phyloP scores from a whole-genome alignment of 2,329 filamentous ascomycete genomes.

The Microascus cirrosus region DNA sequence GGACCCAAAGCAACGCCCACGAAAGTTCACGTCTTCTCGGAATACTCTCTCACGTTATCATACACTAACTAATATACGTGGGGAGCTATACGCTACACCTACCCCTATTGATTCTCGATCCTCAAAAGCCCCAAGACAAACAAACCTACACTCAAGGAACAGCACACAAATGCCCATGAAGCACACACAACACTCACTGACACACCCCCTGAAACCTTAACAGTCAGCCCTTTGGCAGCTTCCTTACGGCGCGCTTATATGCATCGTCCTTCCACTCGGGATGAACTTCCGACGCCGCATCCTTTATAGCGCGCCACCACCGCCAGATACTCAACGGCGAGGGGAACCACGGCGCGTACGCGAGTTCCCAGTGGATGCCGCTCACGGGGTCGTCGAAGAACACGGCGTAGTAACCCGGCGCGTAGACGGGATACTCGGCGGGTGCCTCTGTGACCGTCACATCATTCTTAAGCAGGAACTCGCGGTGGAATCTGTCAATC shows the following conservation, averaged over 20 bases:
- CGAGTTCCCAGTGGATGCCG: neutral
- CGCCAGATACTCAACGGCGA: neutral
- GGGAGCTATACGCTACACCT: too few relatives aligned
- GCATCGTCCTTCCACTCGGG: neutral
- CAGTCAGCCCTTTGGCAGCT: neutral
- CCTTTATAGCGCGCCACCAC: neutral
- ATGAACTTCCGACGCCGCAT: neutral
- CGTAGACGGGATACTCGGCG: neutral
- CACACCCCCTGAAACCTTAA: neutral
- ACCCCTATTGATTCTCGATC: too few relatives aligned
- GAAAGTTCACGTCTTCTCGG: too few relatives aligned
- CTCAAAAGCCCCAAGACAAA: too few relatives aligned
- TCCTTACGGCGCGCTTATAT: neutral
- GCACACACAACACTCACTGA: neutral
- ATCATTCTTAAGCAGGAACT: neutral
- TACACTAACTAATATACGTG: too few relatives aligned
- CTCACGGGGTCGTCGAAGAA: neutral
- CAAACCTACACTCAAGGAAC: too few relatives aligned
- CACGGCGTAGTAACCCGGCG: neutral
- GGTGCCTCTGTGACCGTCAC: neutral
- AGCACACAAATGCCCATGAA: neutral
- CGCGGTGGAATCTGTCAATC: neutral
- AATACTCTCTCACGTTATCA: too few relatives aligned
- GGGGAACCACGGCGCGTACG: neutral
- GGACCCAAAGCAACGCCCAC: too few relatives aligned